Base-by-base conservation (phyloP, 257 asterid species). In the Solanum pinnatisectum region DNA sequence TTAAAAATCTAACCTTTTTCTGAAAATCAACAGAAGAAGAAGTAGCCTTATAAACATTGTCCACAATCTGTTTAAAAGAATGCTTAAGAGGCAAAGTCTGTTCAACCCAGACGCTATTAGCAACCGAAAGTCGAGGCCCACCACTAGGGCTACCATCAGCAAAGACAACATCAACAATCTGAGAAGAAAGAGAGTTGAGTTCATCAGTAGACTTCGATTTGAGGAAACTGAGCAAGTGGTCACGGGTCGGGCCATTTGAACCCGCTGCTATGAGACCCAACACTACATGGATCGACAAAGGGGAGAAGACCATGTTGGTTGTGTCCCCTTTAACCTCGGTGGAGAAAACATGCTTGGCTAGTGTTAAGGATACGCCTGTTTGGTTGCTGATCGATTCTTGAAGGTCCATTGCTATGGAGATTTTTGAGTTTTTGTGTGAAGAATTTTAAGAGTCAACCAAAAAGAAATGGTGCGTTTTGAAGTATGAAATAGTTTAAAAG, bases 71-170 rank as follows among this genome's bases (percentile, higher is more conserved):
- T 77, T 91, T 89, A 44, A 90, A 92, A 42, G 84, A 46, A n/a
- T 86, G 89, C 65, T 92, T 92, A 4, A 92, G 44, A 74, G 89
- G 20, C 87, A 90, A 81, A 30, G 93, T 89, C 88, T 88, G 93
- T 37, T 92, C 94, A 59, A 92, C 52, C 94, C 93, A 92, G 25
- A 92, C 89, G 5, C 93, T 91, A 40, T 90, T 92, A 56, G 90
- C 91, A 42, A 88, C 88, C 0, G 91, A 88, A 87, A 91, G 42
- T 1, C 86, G 87, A 3, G 94, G 94, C 7, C 94, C 94, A 83
- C 94, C 93, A 27, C 74, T 78, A 22, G 89, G 52, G 27, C 89
- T 79, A 20, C 94, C 94, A 87, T 91, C 94, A 70, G 89, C 87
- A 30, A 91, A 89, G 6, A 91, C 89, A 12, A 76, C 36, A 10